Conservation (phyloP, 1,284 basidiomycete species). For the Termitomyces sp. region DNA sequence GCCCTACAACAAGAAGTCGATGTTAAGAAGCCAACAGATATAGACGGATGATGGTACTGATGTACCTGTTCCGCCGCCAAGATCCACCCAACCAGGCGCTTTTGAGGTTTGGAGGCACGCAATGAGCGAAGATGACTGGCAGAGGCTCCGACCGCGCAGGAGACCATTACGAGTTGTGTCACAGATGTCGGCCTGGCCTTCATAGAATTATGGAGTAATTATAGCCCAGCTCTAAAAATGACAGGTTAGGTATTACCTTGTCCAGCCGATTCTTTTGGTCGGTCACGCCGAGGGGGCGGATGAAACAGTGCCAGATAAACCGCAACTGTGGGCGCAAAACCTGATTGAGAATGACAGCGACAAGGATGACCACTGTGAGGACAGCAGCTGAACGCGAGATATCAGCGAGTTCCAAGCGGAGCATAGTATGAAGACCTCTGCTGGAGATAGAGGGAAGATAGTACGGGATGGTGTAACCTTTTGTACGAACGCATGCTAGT, state of each 20-base stretch:
- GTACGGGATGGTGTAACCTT: background rate
- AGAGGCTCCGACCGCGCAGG: slow-evolving; percentile 60
- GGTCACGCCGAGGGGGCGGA: slow-evolving; percentile 32
- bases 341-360: slow-evolving; percentile 20
- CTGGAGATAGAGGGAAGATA: background rate
- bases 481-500: slow-evolving; percentile 3
- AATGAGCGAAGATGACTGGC: slow-evolving; percentile 62
- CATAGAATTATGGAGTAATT: slow-evolving; percentile 45
- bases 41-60: background rate
- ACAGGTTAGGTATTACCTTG: slow-evolving; percentile 23
- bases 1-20: slow-evolving; percentile 34
- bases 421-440: slow-evolving; percentile 1
- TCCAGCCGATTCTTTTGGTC: slow-evolving; percentile 40
- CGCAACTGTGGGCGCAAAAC: slow-evolving; percentile 34
- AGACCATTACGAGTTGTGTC: slow-evolving; percentile 58
- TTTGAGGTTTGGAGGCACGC: slow-evolving; percentile 33
- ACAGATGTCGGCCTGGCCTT: slow-evolving; percentile 68
- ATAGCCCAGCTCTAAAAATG: background rate
- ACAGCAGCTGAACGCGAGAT: slow-evolving; percentile 9
- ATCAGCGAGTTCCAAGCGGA: slow-evolving; percentile 5
- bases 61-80: slow-evolving; percentile 75
- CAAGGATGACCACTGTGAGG: slow-evolving; percentile 9
- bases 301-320: slow-evolving; percentile 45
- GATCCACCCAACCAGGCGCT: slow-evolving; percentile 76
- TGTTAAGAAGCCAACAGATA: background rate